phyloP scores from a whole-genome alignment of 108 stramenopile species.

The Cyclostephanos tholiformis region DNA sequence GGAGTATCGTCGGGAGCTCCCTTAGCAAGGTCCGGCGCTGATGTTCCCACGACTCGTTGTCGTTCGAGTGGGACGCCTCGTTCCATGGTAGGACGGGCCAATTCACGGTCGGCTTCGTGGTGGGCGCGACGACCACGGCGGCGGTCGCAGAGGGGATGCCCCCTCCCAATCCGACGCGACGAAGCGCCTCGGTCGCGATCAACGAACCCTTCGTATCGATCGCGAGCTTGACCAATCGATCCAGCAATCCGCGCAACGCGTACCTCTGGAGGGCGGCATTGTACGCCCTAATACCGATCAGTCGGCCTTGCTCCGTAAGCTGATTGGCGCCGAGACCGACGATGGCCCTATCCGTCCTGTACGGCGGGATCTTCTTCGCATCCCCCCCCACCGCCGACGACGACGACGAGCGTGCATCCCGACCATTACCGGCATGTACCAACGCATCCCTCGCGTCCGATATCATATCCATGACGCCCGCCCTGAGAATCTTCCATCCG shows the following conservation, averaged over 20 bases:
- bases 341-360: constrained; percentile 50
- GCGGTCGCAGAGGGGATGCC: not conserved
- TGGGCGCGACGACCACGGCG: not conserved
- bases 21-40: constrained; percentile 57
- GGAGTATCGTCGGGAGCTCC: constrained; percentile 55
- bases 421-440: constrained; percentile 15
- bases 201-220: not conserved
- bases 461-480: constrained; percentile 63
- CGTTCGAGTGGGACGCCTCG: constrained; percentile 36
- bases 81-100: constrained; percentile 84
- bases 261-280: constrained; percentile 75
- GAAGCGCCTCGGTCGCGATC: constrained; percentile 9
- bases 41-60: constrained; percentile 52
- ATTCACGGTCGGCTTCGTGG: constrained; percentile 16
- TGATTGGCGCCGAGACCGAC: constrained; percentile 66
- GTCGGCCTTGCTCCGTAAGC: constrained; percentile 62
- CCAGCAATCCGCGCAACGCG: constrained; percentile 71
- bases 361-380: constrained; percentile 10
- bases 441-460: constrained; percentile 57
- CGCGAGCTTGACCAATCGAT: constrained; percentile 20
- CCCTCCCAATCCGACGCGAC: constrained; percentile 30
- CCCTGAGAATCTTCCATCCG: constrained; percentile 80
- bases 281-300: constrained; percentile 74
- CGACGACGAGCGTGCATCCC: constrained; percentile 6
- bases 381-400: constrained; percentile 9